Conservation (phyloP, 371 early-diverging fungal species). For the Mortierella sp. region DNA sequence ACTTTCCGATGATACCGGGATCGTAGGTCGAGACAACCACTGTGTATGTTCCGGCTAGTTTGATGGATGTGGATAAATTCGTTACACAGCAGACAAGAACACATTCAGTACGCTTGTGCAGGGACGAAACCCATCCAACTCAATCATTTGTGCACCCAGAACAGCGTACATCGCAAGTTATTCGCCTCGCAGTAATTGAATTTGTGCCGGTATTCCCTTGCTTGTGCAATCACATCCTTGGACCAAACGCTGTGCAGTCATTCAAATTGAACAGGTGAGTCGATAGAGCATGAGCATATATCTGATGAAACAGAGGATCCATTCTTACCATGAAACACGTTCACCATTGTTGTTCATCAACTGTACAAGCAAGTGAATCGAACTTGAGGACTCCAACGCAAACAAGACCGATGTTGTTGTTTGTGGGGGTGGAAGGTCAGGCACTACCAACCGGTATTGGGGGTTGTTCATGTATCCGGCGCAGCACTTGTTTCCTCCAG, state of each 20-base stretch:
- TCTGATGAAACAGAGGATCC: too few species aligned
- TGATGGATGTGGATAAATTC: too few species aligned
- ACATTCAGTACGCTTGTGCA: too few species aligned
- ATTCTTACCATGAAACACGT: conserved; percentile 65
- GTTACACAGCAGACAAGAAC: too few species aligned
- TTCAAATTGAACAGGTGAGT: too few species aligned
- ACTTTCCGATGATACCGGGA: conserved; percentile 74
- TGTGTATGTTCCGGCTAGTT: conserved; percentile 77
- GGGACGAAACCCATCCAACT: too few species aligned
- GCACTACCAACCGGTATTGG: conserved; percentile 74
- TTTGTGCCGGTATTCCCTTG: conserved; percentile 78
- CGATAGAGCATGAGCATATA: neutral
- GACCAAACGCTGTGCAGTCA: conserved; percentile 63
- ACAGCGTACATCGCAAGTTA: conserved; percentile 65
- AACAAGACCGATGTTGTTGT: conserved; percentile 51
- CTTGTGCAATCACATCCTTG: conserved; percentile 73
- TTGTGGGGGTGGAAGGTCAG: conserved; percentile 44
- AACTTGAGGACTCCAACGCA: conserved; percentile 75
- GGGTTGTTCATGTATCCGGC: conserved; percentile 82
- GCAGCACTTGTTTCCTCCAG: conserved; percentile 81
- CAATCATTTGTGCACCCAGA: too few species aligned
- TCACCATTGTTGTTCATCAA: conserved; percentile 77
- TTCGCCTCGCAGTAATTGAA: conserved; percentile 76
- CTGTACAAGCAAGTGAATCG: conserved; percentile 60
- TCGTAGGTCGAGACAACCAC: conserved; percentile 83